Percentiles rank a stretch among this genome's conserved stretches.
These are phyloP conservation scores for Colletotrichum karsti DNA, from an alignment of 2,329 filamentous ascomycete species.

Conservation along the genomic window DNA sequence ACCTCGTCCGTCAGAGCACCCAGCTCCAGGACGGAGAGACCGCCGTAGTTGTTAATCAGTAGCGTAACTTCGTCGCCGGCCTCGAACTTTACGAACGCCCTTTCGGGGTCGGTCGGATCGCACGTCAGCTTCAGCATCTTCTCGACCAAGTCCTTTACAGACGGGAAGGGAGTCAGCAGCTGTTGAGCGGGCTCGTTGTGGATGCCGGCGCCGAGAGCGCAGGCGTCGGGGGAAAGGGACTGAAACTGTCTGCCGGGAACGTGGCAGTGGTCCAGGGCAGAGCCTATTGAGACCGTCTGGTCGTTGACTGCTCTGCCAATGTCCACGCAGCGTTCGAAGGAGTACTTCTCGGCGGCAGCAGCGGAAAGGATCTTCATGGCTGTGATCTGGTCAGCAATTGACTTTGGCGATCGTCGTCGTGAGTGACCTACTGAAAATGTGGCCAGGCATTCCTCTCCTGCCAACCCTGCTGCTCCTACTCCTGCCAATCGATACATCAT, in stretches of 20 bases:
- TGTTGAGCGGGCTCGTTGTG: conserved; percentile 53
- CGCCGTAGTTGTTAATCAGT: conserved; percentile 67
- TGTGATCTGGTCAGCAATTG: conserved; percentile 47
- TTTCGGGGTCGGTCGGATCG: conserved; percentile 59
- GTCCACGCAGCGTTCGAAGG: conserved; percentile 65
- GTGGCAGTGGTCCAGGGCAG: conserved; percentile 76
- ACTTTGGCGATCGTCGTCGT: neutral
- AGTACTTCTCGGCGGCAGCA: conserved; percentile 65
- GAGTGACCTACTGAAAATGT: conserved; percentile 55
- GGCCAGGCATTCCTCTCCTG: conserved; percentile 75
- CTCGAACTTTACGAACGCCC: conserved; percentile 59
- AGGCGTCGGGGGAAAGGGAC: conserved; percentile 46
- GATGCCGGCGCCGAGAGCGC: conserved; percentile 62
- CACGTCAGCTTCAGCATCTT: conserved; percentile 62
- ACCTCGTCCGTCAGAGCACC: conserved; percentile 63
- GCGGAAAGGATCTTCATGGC: conserved; percentile 76
- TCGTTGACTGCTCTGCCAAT: conserved; percentile 64
- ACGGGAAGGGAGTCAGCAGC: conserved; percentile 47
- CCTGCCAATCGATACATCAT: conserved; percentile 77
- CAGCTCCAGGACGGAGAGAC: conserved; percentile 62
- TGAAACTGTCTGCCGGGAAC: conserved; percentile 71
- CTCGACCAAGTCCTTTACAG: conserved; percentile 46
- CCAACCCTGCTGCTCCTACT: conserved; percentile 75
- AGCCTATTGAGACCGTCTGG: conserved; percentile 72
- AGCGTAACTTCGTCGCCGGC: conserved; percentile 55